Base-by-base conservation (phyloP, 805 yeast genomes). In the Jamesozyma rosinii region DNA sequence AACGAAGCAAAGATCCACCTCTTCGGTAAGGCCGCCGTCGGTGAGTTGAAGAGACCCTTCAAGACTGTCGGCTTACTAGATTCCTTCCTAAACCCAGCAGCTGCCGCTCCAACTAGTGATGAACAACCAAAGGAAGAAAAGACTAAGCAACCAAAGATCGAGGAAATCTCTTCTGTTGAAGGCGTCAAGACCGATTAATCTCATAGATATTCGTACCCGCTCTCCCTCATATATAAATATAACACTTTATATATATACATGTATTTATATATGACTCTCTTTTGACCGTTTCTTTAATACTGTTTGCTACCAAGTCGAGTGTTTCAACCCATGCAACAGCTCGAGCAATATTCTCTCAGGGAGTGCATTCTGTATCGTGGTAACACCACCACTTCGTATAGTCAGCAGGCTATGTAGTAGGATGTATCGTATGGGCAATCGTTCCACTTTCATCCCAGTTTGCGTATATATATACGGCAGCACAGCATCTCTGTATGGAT, bases 21-120 rank as follows among this genome's bases (percentile, higher is more conserved):
- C 45, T 84, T 83, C 59, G 90, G 90, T 54, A 69, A 75, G 58
- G 76, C 89, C 35, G 92, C 96, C 21, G 57, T 75, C 38, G 97
- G 96, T 54, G 95, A 85, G 57, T 78, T 88, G 68, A 84, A 87
- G 77, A 84, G 98, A 74, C 98, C 98, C 35, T 90, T 92, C 81
- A 85, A 86, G 74, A 79, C 90, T 47, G 79, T 88, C 41, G 79
- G 90, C 40, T 64, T 90, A 68, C 77, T 87, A 51, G 87, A 89
- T 45, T 76, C 69, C 40, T 44, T 49, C 26, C 21, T 45, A 38
- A 18, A 35, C 4, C 35, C 40, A 17, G 24, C 41, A 6, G 37
- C 26, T 20, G 40, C 43, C 22, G 27, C 38, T 18, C 35, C 40
- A 15, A 30, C 9, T 30, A 11, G 13, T 13, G 14, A n/a, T 18